Percentiles rank a stretch among this genome's conserved stretches.
phyloP scores from a whole-genome alignment of 352 stramenopile genomes.

The Globisporangium recalcitrans region DNA sequence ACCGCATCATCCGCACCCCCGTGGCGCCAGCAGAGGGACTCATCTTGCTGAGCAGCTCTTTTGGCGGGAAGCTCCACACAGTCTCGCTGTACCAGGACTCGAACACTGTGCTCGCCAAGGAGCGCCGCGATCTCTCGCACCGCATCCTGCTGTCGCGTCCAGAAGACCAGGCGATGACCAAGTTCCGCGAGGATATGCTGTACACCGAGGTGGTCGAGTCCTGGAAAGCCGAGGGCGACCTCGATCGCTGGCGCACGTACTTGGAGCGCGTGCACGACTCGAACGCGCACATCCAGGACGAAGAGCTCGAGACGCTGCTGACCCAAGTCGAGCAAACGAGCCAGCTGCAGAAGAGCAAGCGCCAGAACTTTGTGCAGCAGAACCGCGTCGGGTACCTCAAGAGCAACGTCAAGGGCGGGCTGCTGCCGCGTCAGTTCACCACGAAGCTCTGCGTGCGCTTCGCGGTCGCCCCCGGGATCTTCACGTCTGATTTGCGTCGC shows the following conservation, averaged over 20 bases:
- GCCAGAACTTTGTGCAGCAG: conserved; percentile 42
- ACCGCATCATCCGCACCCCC: conserved; percentile 78
- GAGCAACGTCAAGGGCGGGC: conserved; percentile 34
- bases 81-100: conserved; percentile 69
- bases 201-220: conserved; percentile 56
- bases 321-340: conserved; percentile 30
- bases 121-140: conserved; percentile 49
- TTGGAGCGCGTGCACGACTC: conserved; percentile 50
- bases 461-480: conserved; percentile 63
- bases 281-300: conserved; percentile 41
- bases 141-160: conserved; percentile 42
- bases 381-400: conserved; percentile 39
- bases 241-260: conserved; percentile 55
- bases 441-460: conserved; percentile 77
- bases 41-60: conserved; percentile 76
- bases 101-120: conserved; percentile 56
- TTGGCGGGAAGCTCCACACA: conserved; percentile 73
- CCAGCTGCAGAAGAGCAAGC: conserved; percentile 35
- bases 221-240: conserved; percentile 45
- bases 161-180: conserved; percentile 51
- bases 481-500: conserved; percentile 60
- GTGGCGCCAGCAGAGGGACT: conserved; percentile 86
- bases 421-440: conserved; percentile 70
- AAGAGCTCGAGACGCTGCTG: conserved; percentile 32
- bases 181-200: conserved; percentile 70